Evolutionary conservation across 139 green algal species (phyloP), one percentile per base, ranked within the genome.

Genomic region (Micractinium conductrix): DNA sequence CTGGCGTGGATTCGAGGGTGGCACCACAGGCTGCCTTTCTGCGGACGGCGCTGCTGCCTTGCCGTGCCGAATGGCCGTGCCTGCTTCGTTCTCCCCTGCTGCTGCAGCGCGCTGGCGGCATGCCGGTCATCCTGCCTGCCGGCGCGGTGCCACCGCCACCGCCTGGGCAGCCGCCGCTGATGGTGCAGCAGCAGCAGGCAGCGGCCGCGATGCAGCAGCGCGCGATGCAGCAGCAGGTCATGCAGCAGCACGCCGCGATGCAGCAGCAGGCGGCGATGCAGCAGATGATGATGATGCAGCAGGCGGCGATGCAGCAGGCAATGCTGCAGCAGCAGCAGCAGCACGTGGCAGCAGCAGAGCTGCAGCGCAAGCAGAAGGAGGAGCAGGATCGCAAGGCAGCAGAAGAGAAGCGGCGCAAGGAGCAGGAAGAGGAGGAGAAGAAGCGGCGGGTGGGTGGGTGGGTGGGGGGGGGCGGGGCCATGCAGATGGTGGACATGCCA

Each of bases 231-330:
- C 74, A 48, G 50, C 33, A 45, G 55, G 33, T 37, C 24, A 14
- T 24, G 50, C 53, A 70, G 30, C 73, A 80, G 79, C 38, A 38
- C 30, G 24, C 38, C 8, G 68, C 44, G 37, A 69, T 78, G 68
- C 80, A 79, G 69, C 67, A 55, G 78, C 78, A 38, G 67, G 37
- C 70, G 37, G 38, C 48, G 44, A 69, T 79, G 79, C 79, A 78
- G 48, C 69, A 85, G 67, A 37, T 71, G 79, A 17, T 9, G 4
- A 81, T 81, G 55, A 72, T 81, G 75, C 75, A 81, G 75, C 75
- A 81, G 75, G 30, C 79, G 79, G 30, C 65, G 79, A 62, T 65
- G 79, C 67, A 85, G 79, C 79, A 85, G 79, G n/a, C 37, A 24
- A 19, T 69, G 74, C 38, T 40, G 40, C 37, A 55, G 37, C 76